phyloP scores from a whole-genome alignment of 106 monocot genomes.

The Hemerocallis citrina region DNA sequence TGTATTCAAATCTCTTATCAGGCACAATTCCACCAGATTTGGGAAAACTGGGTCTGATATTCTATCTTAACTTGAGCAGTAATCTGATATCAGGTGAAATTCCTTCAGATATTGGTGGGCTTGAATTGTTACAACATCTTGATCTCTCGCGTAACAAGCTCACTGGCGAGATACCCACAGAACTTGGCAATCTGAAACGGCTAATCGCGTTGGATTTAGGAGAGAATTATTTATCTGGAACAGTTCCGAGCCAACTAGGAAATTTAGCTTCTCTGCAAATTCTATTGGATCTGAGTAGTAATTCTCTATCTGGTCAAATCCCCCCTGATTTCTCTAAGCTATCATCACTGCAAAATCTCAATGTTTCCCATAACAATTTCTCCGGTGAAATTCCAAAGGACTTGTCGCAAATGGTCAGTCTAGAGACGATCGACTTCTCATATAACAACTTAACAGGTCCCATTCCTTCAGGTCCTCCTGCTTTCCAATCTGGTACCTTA shows the following conservation, averaged over 20 bases:
- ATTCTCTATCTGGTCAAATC: slow-evolving; percentile 37
- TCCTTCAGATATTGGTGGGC: slow-evolving; percentile 19
- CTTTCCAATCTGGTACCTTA: slow-evolving; percentile 18
- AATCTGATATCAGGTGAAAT: slow-evolving; percentile 41
- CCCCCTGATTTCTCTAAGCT: slow-evolving; percentile 42
- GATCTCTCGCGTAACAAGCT: slow-evolving; percentile 45
- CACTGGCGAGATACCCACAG: slow-evolving; percentile 18
- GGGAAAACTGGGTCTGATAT: background rate
- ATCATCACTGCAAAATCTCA: slow-evolving; percentile 28
- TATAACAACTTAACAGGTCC: slow-evolving; percentile 46
- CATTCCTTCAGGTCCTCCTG: slow-evolving; percentile 27
- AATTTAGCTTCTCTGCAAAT: slow-evolving; percentile 26
- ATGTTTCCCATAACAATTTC: slow-evolving; percentile 53
- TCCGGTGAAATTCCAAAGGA: slow-evolving; percentile 25
- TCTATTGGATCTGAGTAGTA: slow-evolving; percentile 50
- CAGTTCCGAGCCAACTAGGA: slow-evolving; percentile 34
- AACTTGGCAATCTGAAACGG: slow-evolving; percentile 16
- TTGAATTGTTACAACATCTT: slow-evolving; percentile 15
- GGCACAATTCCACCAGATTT: slow-evolving; percentile 2
- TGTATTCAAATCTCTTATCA: background rate
- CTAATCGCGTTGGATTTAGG: slow-evolving; percentile 19
- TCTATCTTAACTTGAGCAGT: slow-evolving; percentile 31
- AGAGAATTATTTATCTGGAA: slow-evolving; percentile 25
- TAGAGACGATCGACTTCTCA: slow-evolving; percentile 51
- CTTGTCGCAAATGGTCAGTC: slow-evolving; percentile 38